phyloP scores from a whole-genome alignment of 495 filamentous ascomycete genomes.

The Endocarpon pusillum region DNA sequence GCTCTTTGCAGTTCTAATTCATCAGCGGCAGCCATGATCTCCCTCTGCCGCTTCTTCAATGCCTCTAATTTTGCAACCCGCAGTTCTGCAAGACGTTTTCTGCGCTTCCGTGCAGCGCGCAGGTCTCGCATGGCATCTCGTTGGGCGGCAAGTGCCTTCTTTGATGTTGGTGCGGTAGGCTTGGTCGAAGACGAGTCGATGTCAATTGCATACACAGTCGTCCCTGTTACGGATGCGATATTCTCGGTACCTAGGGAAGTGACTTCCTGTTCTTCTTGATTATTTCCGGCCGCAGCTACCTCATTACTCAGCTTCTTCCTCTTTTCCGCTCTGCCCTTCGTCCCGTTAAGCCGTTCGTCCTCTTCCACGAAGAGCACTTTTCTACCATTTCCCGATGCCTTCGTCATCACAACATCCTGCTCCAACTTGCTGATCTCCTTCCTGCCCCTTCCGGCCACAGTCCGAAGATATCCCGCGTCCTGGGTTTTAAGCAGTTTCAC shows the following conservation, averaged over 20 bases:
- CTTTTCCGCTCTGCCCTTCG: constrained; percentile 8
- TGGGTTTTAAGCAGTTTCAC: constrained; percentile 90
- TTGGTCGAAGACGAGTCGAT: constrained; percentile 17
- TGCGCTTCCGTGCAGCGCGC: constrained; percentile 27
- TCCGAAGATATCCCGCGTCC: constrained; percentile 76
- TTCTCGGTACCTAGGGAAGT: neutral
- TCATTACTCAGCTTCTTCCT: constrained; percentile 7
- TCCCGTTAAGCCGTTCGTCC: constrained; percentile 29
- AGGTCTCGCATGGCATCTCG: constrained; percentile 24
- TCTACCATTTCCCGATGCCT: constrained; percentile 10
- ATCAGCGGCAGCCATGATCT: constrained; percentile 54
- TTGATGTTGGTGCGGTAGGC: constrained; percentile 19
- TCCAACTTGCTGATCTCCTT: constrained; percentile 42
- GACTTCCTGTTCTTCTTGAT: constrained; percentile 15
- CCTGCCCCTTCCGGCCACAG: constrained; percentile 39
- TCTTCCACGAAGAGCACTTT: constrained; percentile 42
- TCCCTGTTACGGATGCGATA: no score
- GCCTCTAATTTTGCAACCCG: constrained; percentile 39
- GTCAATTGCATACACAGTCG: constrained; percentile 11
- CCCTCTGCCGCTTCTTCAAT: constrained; percentile 49
- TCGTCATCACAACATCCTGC: constrained; percentile 26
- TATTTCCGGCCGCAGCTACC: constrained; percentile 7
- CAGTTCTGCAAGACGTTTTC: constrained; percentile 29
- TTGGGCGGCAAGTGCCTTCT: constrained; percentile 25
- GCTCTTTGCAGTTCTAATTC: constrained; percentile 61